Conservation (phyloP, 1,284 basidiomycete genomes). For the Fomitiporia mediterranea region DNA sequence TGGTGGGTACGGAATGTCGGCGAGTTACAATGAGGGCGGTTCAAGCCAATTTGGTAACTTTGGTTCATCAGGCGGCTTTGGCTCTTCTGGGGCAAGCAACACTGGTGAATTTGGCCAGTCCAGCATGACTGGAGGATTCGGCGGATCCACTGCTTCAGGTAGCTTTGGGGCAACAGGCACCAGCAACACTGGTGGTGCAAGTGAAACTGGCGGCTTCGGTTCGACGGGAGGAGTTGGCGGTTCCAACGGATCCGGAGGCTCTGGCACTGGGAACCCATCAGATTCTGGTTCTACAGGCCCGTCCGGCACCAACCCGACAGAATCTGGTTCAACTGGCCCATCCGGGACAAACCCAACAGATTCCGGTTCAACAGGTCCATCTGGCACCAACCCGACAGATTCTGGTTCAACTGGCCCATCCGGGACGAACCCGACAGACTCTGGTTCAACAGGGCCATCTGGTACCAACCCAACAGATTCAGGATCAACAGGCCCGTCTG, state of each 20-base stretch:
- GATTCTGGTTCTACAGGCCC: neutral
- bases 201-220: neutral
- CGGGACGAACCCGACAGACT: too few species aligned
- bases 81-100: neutral
- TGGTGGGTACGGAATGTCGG: too few species aligned
- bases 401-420: slow-evolving; percentile 6
- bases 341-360: neutral
- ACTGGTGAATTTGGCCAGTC: neutral
- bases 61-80: neutral
- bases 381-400: neutral
- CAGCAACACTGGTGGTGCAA: neutral
- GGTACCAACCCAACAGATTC: neutral
- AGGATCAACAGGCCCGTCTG: neutral
- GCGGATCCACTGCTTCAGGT: neutral
- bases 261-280: neutral
- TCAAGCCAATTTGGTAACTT: neutral
- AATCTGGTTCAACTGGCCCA: neutral
- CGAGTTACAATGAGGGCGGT: too few species aligned
- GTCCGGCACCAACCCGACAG: neutral
- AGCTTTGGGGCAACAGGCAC: neutral
- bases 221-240: neutral
- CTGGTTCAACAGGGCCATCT: neutral
- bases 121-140: neutral
- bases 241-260: too few species aligned
- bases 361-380: too few species aligned